Evolutionary conservation across 2,329 filamentous ascomycete genomes (phyloP), one percentile per base, ranked within the genome.

Genomic region (Aureobasidium pullulans): DNA sequence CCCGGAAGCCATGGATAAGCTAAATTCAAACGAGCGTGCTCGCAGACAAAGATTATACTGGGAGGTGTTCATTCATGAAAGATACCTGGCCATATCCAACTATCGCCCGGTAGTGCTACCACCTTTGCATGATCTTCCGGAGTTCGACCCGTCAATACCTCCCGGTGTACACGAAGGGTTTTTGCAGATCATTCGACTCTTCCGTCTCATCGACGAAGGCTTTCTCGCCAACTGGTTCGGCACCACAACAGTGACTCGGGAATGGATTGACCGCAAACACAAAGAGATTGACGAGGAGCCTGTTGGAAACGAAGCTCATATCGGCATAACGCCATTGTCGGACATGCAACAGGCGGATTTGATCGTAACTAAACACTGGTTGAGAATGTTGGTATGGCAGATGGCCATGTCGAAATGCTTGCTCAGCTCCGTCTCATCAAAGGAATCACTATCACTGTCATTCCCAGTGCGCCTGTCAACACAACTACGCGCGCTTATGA

Each of bases 31-130:
- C 2, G 75, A 79, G 56, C 68, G 73, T 28, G 72, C 75, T 28
- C 69, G 72, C 50, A 67, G 77, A 50, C 78, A 81, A 62, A 72
- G 81, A 3, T 67, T 81, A 1, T 82, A 83, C 66, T 83, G 81
- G 80, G 76, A 81, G 62, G 76, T 75, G 11, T 83, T 79, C 63
- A 79, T 83, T 34, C 80, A 83, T 61, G 81, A 83, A 65, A 76
- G 81, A 15, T 83, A 83, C 65, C 65, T 80, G n/a, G 77, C 77
- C 36, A 77, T 83, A 29, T 70, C 79, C 4, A 76, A 80, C 40
- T 79, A 79, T 44, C 76, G 76, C 5, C 71, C 69, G n/a, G 70
- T 73, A 4, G 72, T 73, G 9, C 65, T 78, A n/a, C 70, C 69
- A 6, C 72, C 74, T 11, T 68, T 77, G 16, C 67, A 68, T 11